Conservation (phyloP, 2,329 filamentous ascomycete species). For the Cadophora luteo-olivacea region DNA sequence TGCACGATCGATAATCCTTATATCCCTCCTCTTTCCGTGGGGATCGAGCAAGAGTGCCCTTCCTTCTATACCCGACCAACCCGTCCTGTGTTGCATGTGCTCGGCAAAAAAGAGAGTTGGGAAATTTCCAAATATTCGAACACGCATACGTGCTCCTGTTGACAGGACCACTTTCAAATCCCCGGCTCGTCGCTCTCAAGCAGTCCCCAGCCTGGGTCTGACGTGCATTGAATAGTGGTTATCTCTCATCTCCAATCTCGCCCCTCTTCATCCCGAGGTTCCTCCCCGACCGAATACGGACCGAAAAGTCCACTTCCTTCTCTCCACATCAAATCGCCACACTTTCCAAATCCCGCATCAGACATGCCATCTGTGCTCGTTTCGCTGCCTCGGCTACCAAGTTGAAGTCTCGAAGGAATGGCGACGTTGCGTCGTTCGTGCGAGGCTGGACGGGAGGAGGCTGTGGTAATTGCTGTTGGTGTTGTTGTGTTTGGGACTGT, state of each 20-base stretch:
- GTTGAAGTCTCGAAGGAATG: conserved; percentile 80
- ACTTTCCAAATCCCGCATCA: conserved; percentile 84
- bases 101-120: not conserved
- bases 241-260: not conserved
- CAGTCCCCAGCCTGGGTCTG: not conserved
- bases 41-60: not conserved
- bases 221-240: not conserved
- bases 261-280: not conserved
- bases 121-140: conserved; percentile 1
- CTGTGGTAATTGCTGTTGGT: conserved; percentile 28
- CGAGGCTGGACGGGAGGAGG: conserved; percentile 29
- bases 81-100: not conserved
- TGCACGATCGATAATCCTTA: not conserved
- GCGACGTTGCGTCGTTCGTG: conserved; percentile 59
- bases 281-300: conserved; percentile 8
- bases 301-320: conserved; percentile 1
- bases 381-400: conserved; percentile 93
- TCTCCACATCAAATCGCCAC: conserved; percentile 35
- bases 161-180: not conserved
- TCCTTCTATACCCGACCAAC: not conserved
- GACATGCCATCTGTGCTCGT: conserved; percentile 85
- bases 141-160: not conserved
- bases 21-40: conserved; percentile 16
- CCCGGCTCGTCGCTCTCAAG: not conserved
- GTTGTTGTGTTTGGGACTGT: conserved; percentile 18